These are phyloP conservation scores for Fusarium annulatum DNA, from an alignment of 2,329 filamentous ascomycete species.

Conservation along the genomic window DNA sequence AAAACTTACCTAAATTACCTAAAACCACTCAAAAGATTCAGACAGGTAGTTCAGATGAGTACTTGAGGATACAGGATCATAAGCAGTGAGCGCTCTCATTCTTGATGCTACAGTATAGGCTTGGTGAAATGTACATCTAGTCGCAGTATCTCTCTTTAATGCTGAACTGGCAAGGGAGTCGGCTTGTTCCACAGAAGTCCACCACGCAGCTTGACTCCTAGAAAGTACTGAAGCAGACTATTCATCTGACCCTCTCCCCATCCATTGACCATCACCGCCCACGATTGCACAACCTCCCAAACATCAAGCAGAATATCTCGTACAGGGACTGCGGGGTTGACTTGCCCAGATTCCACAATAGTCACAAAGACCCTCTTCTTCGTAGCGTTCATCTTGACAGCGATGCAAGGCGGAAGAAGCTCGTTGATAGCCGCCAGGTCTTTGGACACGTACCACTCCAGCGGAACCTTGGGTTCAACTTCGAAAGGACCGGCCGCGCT, in stretches of 20 bases:
- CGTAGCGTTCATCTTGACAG: not conserved
- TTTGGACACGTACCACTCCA: not conserved
- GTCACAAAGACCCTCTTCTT: not conserved
- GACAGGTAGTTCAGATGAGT: no score
- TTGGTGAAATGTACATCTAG: rapidly evolving
- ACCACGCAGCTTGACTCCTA: not conserved
- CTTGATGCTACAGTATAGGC: no score
- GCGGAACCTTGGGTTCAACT: rapidly evolving
- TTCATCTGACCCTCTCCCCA: not conserved
- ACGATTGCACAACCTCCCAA: not conserved
- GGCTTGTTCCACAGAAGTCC: not conserved
- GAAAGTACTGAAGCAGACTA: not conserved
- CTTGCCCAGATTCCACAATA: rapidly evolving
- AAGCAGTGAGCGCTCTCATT: rapidly evolving
- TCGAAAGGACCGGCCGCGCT: not conserved
- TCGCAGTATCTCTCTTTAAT: rapidly evolving
- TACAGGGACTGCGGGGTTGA: no score
- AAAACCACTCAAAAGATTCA: not conserved
- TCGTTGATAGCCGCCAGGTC: not conserved
- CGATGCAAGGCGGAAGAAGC: not conserved
- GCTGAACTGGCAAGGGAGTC: not conserved
- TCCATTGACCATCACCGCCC: not conserved
- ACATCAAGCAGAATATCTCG: not conserved
- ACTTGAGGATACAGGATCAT: rapidly evolving
- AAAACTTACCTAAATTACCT: no score